These are phyloP conservation scores for Cornus kousa DNA, from an alignment of 148 eudicot genomes.

Conservation along the genomic window DNA sequence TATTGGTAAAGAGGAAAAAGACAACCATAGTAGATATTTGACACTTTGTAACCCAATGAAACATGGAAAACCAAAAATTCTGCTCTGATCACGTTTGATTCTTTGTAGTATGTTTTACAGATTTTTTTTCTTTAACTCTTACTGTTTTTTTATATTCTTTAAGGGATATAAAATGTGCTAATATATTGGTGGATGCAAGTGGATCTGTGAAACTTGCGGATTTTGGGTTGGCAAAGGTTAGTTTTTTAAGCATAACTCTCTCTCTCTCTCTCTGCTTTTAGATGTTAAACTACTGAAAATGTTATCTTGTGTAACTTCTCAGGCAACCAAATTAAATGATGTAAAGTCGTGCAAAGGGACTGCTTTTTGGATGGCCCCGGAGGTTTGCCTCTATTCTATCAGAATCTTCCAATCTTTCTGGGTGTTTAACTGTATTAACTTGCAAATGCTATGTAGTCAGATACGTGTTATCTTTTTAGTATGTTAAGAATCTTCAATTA, in stretches of 20 bases:
- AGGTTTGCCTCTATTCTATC: slow-evolving; percentile 42
- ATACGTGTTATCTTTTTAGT: no score
- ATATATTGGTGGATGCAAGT: slow-evolving; percentile 56
- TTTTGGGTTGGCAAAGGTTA: slow-evolving; percentile 75
- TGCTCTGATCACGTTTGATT: no score
- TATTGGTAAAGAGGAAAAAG: neutral
- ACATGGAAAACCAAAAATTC: no score
- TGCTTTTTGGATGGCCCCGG: slow-evolving; percentile 91
- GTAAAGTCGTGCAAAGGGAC: slow-evolving; percentile 90
- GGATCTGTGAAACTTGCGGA: slow-evolving; percentile 71
- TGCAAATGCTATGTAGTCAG: neutral
- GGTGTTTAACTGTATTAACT: neutral
- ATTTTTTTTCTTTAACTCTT: slow-evolving; percentile 8
- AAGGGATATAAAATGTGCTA: slow-evolving; percentile 74
- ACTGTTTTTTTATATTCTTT: slow-evolving; percentile 1
- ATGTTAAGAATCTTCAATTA: no score
- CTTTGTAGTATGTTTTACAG: neutral
- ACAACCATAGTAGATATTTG: neutral
- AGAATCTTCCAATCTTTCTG: neutral
- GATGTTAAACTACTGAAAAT: neutral
- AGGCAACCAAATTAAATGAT: slow-evolving; percentile 72
- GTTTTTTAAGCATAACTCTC: slow-evolving; percentile 5
- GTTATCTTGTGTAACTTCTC: slow-evolving; percentile 17
- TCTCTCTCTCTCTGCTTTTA: slow-evolving; percentile 1
- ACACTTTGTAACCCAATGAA: neutral